phyloP scores from a whole-genome alignment of 352 stramenopile species.

The Paralagenidium karlingii region DNA sequence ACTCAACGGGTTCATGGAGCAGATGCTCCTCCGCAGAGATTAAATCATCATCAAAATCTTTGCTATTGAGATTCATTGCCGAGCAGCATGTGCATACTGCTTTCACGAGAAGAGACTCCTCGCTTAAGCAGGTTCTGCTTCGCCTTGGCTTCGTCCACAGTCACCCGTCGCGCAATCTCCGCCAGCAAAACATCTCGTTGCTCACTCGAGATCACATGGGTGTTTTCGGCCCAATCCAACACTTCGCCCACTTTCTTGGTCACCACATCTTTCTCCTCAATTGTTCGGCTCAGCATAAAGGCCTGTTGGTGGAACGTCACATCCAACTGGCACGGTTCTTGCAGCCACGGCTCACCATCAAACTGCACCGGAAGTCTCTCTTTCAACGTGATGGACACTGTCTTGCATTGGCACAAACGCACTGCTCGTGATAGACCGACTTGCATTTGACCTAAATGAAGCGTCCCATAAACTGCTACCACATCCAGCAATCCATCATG shows the following conservation, averaged over 20 bases:
- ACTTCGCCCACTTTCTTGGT: slow-evolving; percentile 70
- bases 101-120: slow-evolving; percentile 2
- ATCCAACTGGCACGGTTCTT: slow-evolving; percentile 65
- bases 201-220: slow-evolving; percentile 45
- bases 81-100: slow-evolving; percentile 2
- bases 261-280: slow-evolving; percentile 64
- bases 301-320: slow-evolving; percentile 77
- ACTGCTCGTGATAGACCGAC: slow-evolving; percentile 74
- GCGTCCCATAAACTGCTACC: slow-evolving; percentile 86
- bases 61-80: too few species aligned
- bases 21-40: too few species aligned
- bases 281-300: slow-evolving; percentile 72
- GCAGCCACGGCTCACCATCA: slow-evolving; percentile 91
- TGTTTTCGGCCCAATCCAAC: slow-evolving; percentile 72
- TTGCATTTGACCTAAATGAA: slow-evolving; percentile 92
- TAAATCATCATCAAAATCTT: too few species aligned
- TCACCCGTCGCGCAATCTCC: slow-evolving; percentile 58
- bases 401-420: slow-evolving; percentile 59
- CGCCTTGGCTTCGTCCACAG: slow-evolving; percentile 13
- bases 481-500: slow-evolving; percentile 90
- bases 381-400: slow-evolving; percentile 36
- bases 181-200: slow-evolving; percentile 60
- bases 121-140: slow-evolving; percentile 2
- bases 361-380: slow-evolving; percentile 83
- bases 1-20: slow-evolving; percentile 38